Evolutionary conservation across 192 early-diverging fungal genomes (phyloP).

Genomic region (Podila horticola): DNA sequence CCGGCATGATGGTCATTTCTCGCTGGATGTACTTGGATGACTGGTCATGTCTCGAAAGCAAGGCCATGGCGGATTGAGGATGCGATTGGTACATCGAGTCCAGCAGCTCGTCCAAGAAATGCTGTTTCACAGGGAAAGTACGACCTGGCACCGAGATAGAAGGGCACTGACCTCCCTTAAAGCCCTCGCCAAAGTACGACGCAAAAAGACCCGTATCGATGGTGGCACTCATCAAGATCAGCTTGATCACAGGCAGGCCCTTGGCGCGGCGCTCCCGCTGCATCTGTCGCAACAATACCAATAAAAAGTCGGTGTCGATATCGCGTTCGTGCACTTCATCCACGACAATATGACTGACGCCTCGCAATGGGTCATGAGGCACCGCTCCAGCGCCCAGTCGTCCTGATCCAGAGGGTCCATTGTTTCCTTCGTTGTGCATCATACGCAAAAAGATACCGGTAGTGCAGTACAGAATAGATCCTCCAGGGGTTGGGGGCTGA

Average conservation of each 20-base stretch:
- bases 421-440: slow-evolving; percentile 56
- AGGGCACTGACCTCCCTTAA: slow-evolving; percentile 59
- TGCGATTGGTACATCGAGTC: slow-evolving; percentile 32
- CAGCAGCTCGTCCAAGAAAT: slow-evolving; percentile 68
- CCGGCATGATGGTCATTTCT: slow-evolving; percentile 45
- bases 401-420: not conserved
- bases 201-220: slow-evolving; percentile 61
- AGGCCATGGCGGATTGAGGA: slow-evolving; percentile 15
- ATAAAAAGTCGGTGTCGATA: slow-evolving; percentile 58
- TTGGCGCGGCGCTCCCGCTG: slow-evolving; percentile 57
- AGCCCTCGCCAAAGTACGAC: slow-evolving; percentile 58
- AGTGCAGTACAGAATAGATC: slow-evolving; percentile 69
- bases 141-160: slow-evolving; percentile 67
- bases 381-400: slow-evolving; percentile 16
- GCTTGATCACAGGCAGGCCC: slow-evolving; percentile 50
- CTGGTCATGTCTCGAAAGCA: slow-evolving; percentile 45
- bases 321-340: slow-evolving; percentile 66
- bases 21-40: slow-evolving; percentile 54
- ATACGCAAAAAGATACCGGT: slow-evolving; percentile 75
- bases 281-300: slow-evolving; percentile 56
- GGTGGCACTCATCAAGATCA: slow-evolving; percentile 66
- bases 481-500: slow-evolving; percentile 39
- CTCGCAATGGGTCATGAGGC: slow-evolving; percentile 60
- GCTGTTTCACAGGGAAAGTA: slow-evolving; percentile 67
- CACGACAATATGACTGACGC: slow-evolving; percentile 66